These are phyloP conservation scores for Ceratopteris richardii DNA, from an alignment of 75 land plant species.

Conservation along the genomic window DNA sequence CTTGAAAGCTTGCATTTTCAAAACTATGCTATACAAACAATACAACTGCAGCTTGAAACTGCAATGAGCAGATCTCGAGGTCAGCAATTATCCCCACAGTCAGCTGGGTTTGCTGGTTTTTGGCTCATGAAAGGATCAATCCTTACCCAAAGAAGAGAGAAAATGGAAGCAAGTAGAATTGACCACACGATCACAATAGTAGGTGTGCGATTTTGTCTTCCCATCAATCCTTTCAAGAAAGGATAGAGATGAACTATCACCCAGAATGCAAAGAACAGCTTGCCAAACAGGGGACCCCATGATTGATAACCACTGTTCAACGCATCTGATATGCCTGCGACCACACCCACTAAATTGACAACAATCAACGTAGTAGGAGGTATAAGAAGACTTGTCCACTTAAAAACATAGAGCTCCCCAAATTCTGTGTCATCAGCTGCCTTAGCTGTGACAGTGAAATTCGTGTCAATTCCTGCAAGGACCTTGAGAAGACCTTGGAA, in stretches of 20 bases:
- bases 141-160: constrained; percentile 33
- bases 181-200: constrained; percentile 39
- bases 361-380: constrained; percentile 87
- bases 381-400: constrained; percentile 89
- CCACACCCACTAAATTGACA: constrained; percentile 90
- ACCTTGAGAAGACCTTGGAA: constrained; percentile 88
- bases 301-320: constrained; percentile 87
- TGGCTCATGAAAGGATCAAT: constrained; percentile 26
- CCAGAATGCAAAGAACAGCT: constrained; percentile 92
- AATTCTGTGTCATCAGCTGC: constrained; percentile 69
- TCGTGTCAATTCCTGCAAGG: constrained; percentile 70
- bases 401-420: constrained; percentile 84
- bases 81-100: constrained; percentile 27
- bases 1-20: too few relatives aligned
- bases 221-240: constrained; percentile 38
- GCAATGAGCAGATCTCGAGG: too few relatives aligned
- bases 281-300: constrained; percentile 96
- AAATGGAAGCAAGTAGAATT: constrained; percentile 35
- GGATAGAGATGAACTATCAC: constrained; percentile 48
- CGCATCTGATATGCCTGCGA: constrained; percentile 92
- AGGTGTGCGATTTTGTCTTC: constrained; percentile 34
- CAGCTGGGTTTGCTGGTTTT: constrained; percentile 9
- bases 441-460: constrained; percentile 83
- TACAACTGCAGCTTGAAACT: too few relatives aligned
- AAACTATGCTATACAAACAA: too few relatives aligned